Base-by-base conservation (phyloP, 2,329 filamentous ascomycete genomes). In the Neonectria punicea region DNA sequence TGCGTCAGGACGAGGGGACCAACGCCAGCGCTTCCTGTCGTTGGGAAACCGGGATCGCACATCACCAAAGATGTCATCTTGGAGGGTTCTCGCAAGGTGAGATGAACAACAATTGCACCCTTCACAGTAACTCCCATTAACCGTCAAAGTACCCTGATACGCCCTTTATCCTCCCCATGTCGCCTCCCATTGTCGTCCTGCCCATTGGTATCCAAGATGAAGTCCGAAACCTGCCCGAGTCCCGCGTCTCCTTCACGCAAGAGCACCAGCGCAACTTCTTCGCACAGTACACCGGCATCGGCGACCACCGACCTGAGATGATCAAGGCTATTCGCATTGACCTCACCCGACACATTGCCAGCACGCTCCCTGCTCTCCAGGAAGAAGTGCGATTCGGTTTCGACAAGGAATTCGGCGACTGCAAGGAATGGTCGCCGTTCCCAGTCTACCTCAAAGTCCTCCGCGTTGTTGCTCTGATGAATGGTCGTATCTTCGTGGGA, bases 251-350 rank as follows among this genome's bases (percentile, higher is more conserved):
- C 20, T 63, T 58, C 30, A 58, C 60, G 25, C 28, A 63, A 41
- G 54, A 58, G 30, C 60, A 63, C 22, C 54, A 63, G 60, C 54
- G 60, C 60, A 63, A 63, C 60, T 63, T 63, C 54, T 58, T 58
- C 43, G 60, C 54, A 13, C 47, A 63, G 18, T 63, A 58, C 39
- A 63, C 54, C 4, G 60, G 60, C 39, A 63, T 63, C 32, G 60
- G 60, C 46, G 60, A 63, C 43, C 53, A 58, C n/a, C 60, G 54
- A 5, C 60, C 60, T 13, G 60, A 58, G 36, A 63, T 63, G 60
- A 63, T 63, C 53, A 63, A 63, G 60, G 60, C 60, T 30, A 63
- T 63, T 13, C 60, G 60, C 41, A 63, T 63, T n/a, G 60, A 63
- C 41, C 60, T 63, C 28, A 63, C 60, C 16, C 28, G 60, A 16